Evolutionary conservation across 306 rosid species (phyloP), one percentile per base, ranked within the genome.

Genomic region (Acacia confusa): DNA sequence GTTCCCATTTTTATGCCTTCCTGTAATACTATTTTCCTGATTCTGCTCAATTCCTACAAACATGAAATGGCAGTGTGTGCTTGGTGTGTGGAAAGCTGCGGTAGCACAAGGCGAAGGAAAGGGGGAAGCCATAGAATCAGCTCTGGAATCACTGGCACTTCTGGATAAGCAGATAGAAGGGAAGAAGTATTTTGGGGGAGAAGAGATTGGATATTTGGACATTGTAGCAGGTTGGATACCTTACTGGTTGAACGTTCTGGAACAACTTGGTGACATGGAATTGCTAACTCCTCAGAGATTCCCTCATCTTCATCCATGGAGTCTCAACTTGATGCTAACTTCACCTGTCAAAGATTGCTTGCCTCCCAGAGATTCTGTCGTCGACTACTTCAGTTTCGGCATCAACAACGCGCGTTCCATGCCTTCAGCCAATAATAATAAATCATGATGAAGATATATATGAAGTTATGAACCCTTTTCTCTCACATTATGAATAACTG

Each of bases 161-260:
- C 79, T 89, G 63, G 96, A 89, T 85, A 75, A 85, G 61, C 84
- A 76, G 52, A 80, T 91, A 44, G 41, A 87, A 72, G 96, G 92
- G 85, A 86, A 91, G 22, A 83, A 80, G 73, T 86, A 52, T 15
- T 86, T 86, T 82, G 89, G 85, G 14, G 88, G 88, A 19, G 87
- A 79, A 13, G 68, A 75, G 70, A 48, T 84, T 19, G 85, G 88
- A 7, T 83, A 78, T 65, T 77, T 87, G 83, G 86, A 79, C 25
- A 48, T 87, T 48, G 88, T 60, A 11, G 82, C 74, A 47, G 87
- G 89, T 0, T 78, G 85, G 81, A 30, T 83, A 20, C 66, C 76
- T 72, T 61, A 72, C 64, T 83, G 86, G 87, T 79, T 83, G 0
- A 81, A 28, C 72, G 89, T 70, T 7, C 3, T 86, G 0, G 89